Base-by-base conservation (phyloP, 352 stramenopile genomes). In the Phytopythium cucurbitacearum region DNA sequence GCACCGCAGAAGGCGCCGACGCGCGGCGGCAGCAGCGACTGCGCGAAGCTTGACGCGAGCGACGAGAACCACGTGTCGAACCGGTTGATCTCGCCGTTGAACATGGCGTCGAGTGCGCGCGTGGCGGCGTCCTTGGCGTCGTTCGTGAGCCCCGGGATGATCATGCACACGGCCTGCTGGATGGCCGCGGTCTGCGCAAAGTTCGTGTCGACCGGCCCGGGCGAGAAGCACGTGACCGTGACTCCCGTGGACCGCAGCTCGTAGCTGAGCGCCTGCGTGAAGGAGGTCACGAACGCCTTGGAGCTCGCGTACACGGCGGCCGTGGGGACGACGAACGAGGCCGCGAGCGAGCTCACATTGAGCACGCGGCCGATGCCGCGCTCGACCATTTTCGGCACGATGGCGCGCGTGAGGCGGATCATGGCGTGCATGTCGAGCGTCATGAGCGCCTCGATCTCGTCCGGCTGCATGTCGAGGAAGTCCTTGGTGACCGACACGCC, bases 221-320 rank as follows among this genome's bases (percentile, higher is more conserved):
- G 76, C 36, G 71, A 73, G n/a, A 93, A 73, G 62, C 75, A 86
- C n/a, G 85, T 95, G 37, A 91, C 79, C 3, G 76, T 87, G 15
- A 96, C 81, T 6, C 76, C 76, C 9, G 76, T 87, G 7, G 71
- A 60, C 7, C 84, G 75, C 51, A 94, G 49, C 57, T 96, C 87
- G 47, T 91, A 91, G 58, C 86, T 83, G 58, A 95, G 69, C 15
- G 77, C 80, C 51, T 89, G 75, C 51, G 71, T 91, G 49, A 95
- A 91, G 37, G 55, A 84, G 7, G 74, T 73, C 36, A 94, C 51
- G 50, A 87, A 90, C 0, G 79, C 67, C 64, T 95, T 96, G 42
- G 81, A 75, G n/a, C 71, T 79, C 41, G 70, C 69, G 58, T 95
- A 95, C n/a, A 94, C 51, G 15, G 76, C 79, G n/a, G 74, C 78